These are phyloP conservation scores for Oleoguttula mirabilis DNA, from an alignment of 495 filamentous ascomycete species.

Conservation along the genomic window DNA sequence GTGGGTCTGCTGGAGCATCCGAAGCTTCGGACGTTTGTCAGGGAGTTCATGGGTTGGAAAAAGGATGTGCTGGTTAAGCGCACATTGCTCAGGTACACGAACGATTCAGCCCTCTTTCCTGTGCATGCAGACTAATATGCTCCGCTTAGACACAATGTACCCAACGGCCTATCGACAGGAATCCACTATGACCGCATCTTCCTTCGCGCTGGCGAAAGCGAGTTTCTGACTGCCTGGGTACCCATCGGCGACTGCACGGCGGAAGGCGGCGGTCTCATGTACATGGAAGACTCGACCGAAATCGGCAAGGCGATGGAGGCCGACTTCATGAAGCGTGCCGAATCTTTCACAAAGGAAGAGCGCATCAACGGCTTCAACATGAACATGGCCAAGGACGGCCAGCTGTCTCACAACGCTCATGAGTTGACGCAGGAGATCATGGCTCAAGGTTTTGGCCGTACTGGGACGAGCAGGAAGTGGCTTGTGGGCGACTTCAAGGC, in stretches of 20 bases:
- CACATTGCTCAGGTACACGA: conserved; percentile 15
- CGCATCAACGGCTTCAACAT: conserved; percentile 20
- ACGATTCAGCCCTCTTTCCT: not conserved
- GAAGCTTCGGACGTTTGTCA: conserved; percentile 14
- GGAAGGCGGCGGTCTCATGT: conserved; percentile 21
- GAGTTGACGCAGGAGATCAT: conserved; percentile 12
- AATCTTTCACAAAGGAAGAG: conserved; percentile 16
- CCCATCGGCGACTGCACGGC: conserved; percentile 22
- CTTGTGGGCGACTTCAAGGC: conserved; percentile 45
- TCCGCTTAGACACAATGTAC: conserved; percentile 23
- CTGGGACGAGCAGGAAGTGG: conserved; percentile 37
- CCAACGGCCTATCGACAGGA: conserved; percentile 18
- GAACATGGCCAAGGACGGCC: conserved; percentile 21
- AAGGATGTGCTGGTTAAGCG: conserved; percentile 20
- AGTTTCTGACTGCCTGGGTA: conserved; percentile 26
- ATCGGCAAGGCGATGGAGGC: conserved; percentile 20
- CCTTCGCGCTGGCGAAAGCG: conserved; percentile 19
- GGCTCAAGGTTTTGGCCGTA: conserved; percentile 3
- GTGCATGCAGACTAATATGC: not conserved
- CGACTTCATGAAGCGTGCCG: conserved; percentile 18
- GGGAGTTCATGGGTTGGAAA: conserved; percentile 22
- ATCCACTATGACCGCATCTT: conserved; percentile 24
- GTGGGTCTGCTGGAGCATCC: conserved; percentile 18
- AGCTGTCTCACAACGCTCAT: conserved; percentile 17
- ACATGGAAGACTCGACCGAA: conserved; percentile 14